A percentile compares a stretch with the other conserved stretches of the same genome.
Conservation (phyloP, 1,284 basidiomycete species). For the Irpex sp. region DNA sequence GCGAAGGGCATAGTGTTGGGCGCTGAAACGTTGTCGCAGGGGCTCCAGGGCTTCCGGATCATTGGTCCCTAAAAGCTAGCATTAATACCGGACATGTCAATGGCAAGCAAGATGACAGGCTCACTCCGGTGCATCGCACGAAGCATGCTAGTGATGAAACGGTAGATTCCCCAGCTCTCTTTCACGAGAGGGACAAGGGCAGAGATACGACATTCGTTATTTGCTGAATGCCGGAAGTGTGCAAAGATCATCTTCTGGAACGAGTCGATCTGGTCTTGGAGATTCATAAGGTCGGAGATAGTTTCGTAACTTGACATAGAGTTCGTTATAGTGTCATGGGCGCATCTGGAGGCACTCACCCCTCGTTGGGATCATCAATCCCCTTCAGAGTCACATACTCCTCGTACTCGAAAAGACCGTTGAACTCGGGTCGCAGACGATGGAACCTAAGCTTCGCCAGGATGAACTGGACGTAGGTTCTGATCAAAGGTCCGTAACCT, state of each 20-base stretch:
- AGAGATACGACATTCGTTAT: conserved; percentile 95
- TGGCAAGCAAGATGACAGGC: conserved; percentile 19
- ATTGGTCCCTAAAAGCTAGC: conserved; percentile 63
- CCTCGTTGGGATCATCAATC: conserved; percentile 96
- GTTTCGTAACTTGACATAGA: conserved; percentile 77
- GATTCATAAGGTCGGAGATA: conserved; percentile 89
- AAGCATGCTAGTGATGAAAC: conserved; percentile 96
- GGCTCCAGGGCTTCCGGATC: conserved; percentile 84
- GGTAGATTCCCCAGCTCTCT: conserved; percentile 96
- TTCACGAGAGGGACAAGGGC: conserved; percentile 92
- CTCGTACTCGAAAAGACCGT: conserved; percentile 94
- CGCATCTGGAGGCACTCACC: conserved; percentile 45
- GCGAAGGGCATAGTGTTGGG: conserved; percentile 86
- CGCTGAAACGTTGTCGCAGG: conserved; percentile 76
- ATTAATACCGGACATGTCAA: not conserved
- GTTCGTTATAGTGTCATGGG: not conserved
- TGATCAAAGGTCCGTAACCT: conserved; percentile 91
- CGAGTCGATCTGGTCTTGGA: conserved; percentile 96
- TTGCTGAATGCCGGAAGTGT: conserved; percentile 83
- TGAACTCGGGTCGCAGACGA: conserved; percentile 89
- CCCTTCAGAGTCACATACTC: conserved; percentile 95
- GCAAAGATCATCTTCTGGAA: conserved; percentile 96
- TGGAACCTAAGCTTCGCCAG: conserved; percentile 95
- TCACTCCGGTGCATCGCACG: conserved; percentile 89
- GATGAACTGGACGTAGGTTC: conserved; percentile 91